A percentile compares a stretch with the other conserved stretches of the same genome.
Evolutionary conservation across 78 protist species (phyloP).

Genomic region (Dictyostelium capitatum): DNA sequence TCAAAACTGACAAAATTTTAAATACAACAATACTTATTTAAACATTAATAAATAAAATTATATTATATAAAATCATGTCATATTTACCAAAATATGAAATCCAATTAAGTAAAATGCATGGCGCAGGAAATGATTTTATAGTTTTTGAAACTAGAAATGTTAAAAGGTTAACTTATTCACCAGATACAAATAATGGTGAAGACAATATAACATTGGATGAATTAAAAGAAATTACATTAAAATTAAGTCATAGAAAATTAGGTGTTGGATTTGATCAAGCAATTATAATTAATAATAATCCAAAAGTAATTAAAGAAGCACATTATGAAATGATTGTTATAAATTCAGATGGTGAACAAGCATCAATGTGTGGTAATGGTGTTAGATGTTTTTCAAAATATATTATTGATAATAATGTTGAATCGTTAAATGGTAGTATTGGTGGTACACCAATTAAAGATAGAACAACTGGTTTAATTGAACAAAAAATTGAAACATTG

Average conservation of each 20-base stretch:
- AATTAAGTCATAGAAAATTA: slow-evolving; percentile 41
- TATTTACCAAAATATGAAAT: slow-evolving; percentile 7
- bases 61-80: too few relatives aligned
- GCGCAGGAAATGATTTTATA: slow-evolving; percentile 79
- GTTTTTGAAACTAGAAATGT: slow-evolving; percentile 44
- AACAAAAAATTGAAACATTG: slow-evolving; percentile 35
- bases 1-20: too few relatives aligned
- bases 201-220: background rate
- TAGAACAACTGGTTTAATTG: background rate
- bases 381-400: slow-evolving; percentile 79
- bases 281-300: slow-evolving; percentile 35
- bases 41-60: too few relatives aligned
- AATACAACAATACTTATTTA: too few relatives aligned
- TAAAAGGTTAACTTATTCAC: background rate
- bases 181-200: too few relatives aligned
- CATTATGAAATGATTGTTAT: slow-evolving; percentile 62
- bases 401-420: slow-evolving; percentile 48
- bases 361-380: slow-evolving; percentile 84
- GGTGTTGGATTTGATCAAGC: slow-evolving; percentile 83
- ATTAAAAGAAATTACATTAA: slow-evolving; percentile 9
- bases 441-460: slow-evolving; percentile 5
- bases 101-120: slow-evolving; percentile 77
- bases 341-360: slow-evolving; percentile 67
- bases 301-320: slow-evolving; percentile 1
- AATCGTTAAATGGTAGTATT: slow-evolving; percentile 1